phyloP scores from a whole-genome alignment of 164 flowering plant genomes.

The Annona cherimola region DNA sequence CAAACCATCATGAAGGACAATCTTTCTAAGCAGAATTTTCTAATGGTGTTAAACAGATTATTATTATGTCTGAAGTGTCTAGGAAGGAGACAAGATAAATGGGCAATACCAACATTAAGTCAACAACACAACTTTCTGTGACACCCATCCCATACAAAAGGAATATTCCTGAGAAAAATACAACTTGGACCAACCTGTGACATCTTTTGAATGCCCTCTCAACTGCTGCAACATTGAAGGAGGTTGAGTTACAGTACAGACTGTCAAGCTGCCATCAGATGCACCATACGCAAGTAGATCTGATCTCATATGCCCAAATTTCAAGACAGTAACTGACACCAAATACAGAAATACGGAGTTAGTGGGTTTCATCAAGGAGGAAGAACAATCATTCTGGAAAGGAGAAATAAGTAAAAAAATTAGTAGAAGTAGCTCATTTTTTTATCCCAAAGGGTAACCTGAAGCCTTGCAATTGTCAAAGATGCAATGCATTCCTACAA shows the following conservation, averaged over 20 bases:
- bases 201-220: slow-evolving; percentile 87
- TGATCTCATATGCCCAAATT: slow-evolving; percentile 96
- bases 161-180: slow-evolving; percentile 33
- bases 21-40: too few relatives aligned
- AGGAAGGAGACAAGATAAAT: background rate
- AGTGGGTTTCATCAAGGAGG: slow-evolving; percentile 8
- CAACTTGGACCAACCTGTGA: slow-evolving; percentile 88
- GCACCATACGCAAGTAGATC: slow-evolving; percentile 98
- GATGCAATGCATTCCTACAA: slow-evolving; percentile 99
- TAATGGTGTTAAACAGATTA: too few relatives aligned
- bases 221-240: slow-evolving; percentile 66
- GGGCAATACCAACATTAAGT: background rate
- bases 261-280: slow-evolving; percentile 94
- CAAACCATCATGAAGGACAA: too few relatives aligned
- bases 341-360: slow-evolving; percentile 9
- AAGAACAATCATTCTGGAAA: background rate
- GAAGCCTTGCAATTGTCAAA: slow-evolving; percentile 92
- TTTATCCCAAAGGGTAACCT: slow-evolving; percentile 35
- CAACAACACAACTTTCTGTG: background rate
- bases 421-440: background rate
- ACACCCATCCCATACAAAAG: background rate
- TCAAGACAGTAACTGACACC: slow-evolving; percentile 78
- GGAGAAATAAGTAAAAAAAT: background rate
- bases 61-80: background rate
- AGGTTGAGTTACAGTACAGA: slow-evolving; percentile 76